A percentile compares a stretch with the other conserved stretches of the same genome.
phyloP scores from a whole-genome alignment of 768 basidiomycete genomes.

The Pleurotus ostreatus region DNA sequence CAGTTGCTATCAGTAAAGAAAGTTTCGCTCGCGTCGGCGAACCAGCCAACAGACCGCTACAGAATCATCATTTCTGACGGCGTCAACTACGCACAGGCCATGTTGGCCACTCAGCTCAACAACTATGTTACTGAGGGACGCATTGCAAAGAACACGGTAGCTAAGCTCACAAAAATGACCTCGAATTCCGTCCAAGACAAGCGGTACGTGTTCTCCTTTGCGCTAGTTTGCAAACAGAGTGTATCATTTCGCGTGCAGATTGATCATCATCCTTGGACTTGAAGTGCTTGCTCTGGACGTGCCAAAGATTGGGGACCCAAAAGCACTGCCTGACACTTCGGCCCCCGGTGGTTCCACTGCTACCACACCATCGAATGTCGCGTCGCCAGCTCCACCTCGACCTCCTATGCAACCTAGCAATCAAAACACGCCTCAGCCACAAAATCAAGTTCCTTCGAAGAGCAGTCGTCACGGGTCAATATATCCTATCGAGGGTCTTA shows the following conservation, averaged over 20 bases:
- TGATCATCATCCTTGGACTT: conserved; percentile 76
- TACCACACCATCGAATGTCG: conserved; percentile 16
- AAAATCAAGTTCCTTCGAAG: conserved; percentile 17
- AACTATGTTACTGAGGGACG: conserved; percentile 57
- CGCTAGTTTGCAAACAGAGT: neutral
- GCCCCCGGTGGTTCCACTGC: conserved; percentile 25
- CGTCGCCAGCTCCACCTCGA: conserved; percentile 15
- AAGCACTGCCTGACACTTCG: conserved; percentile 27
- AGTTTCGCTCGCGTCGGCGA: conserved; percentile 40
- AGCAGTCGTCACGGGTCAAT: conserved; percentile 29
- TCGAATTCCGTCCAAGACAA: conserved; percentile 83
- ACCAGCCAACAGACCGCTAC: conserved; percentile 47
- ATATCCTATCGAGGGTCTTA: conserved; percentile 89
- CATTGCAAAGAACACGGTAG: conserved; percentile 64
- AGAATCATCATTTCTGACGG: conserved; percentile 92
- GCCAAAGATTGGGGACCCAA: conserved; percentile 73
- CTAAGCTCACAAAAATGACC: conserved; percentile 70
- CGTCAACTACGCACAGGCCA: conserved; percentile 79
- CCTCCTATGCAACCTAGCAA: conserved; percentile 14
- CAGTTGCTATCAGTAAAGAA: conserved; percentile 86
- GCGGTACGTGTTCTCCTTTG: conserved; percentile 46
- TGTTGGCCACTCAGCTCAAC: conserved; percentile 94
- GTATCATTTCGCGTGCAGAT: conserved; percentile 33
- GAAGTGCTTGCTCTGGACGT: conserved; percentile 46
- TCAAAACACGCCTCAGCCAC: conserved; percentile 4